These are phyloP conservation scores for Geosmithia morbida DNA, from an alignment of 2,329 filamentous ascomycete genomes.

Conservation along the genomic window DNA sequence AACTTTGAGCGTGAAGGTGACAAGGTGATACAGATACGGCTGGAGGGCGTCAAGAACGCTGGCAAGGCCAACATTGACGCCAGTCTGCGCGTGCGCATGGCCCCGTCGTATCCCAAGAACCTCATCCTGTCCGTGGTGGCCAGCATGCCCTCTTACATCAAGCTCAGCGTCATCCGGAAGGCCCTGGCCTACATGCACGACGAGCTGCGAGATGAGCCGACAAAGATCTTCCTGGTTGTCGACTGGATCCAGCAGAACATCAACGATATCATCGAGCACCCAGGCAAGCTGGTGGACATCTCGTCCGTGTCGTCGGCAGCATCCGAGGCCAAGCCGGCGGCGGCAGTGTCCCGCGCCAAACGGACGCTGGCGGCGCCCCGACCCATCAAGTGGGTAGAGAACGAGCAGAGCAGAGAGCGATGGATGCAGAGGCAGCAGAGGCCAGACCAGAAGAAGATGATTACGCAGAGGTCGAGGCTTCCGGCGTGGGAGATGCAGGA, in stretches of 20 bases:
- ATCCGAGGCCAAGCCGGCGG: conserved; percentile 30
- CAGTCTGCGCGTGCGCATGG: conserved; percentile 52
- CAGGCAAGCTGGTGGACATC: conserved; percentile 73
- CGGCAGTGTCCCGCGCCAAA: conserved; percentile 12
- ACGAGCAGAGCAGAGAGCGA: conserved; percentile 43
- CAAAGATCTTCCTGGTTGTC: conserved; percentile 74
- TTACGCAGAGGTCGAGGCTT: conserved; percentile 54
- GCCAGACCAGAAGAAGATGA: conserved; percentile 59
- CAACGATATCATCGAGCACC: conserved; percentile 67
- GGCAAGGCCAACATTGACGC: conserved; percentile 25
- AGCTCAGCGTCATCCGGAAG: conserved; percentile 72
- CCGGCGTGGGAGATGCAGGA: conserved; percentile 82
- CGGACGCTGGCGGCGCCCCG: conserved; percentile 31
- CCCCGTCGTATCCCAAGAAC: conserved; percentile 57
- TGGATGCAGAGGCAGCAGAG: conserved; percentile 58
- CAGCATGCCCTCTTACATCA: conserved; percentile 79
- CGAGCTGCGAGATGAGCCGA: conserved; percentile 66
- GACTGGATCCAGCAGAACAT: conserved; percentile 87
- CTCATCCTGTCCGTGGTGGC: conserved; percentile 56
- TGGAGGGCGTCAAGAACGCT: conserved; percentile 39
- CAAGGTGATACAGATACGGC: conserved; percentile 54
- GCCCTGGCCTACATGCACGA: conserved; percentile 57
- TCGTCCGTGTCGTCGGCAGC: conserved; percentile 60
- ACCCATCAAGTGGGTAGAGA: conserved; percentile 49
- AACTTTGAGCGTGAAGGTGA: conserved; percentile 46